Evolutionary conservation across 2,329 filamentous ascomycete species (phyloP).

Genomic region (Metarhizium humberi): DNA sequence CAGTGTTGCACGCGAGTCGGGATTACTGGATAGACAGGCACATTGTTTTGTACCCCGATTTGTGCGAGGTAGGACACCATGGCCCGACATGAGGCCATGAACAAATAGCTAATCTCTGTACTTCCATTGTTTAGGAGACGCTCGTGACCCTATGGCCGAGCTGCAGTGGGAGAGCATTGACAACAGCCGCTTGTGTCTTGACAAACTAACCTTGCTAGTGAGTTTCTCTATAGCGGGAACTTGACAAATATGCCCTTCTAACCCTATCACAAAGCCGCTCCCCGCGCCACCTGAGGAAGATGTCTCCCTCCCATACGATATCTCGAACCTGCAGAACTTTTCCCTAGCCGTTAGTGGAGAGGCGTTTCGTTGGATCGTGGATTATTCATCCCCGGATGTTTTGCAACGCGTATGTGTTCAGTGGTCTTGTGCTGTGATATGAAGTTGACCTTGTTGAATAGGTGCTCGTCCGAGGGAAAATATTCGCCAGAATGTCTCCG

Average conservation of each 20-base stretch:
- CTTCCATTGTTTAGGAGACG: constrained; percentile 43
- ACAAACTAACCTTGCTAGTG: constrained; percentile 67
- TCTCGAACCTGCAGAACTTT: constrained; percentile 74
- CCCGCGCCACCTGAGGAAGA: constrained; percentile 63
- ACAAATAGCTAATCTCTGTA: neutral
- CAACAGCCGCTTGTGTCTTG: constrained; percentile 66
- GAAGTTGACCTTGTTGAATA: constrained; percentile 23
- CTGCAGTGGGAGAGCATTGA: constrained; percentile 94
- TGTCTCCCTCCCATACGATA: constrained; percentile 76
- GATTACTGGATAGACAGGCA: constrained; percentile 67
- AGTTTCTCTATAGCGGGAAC: constrained; percentile 11
- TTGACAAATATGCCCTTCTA: neutral
- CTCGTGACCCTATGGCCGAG: constrained; percentile 60
- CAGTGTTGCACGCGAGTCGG: constrained; percentile 86
- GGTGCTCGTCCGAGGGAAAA: constrained; percentile 85
- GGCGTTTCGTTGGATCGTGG: constrained; percentile 92
- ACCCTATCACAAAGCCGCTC: constrained; percentile 44
- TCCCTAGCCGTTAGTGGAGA: constrained; percentile 85
- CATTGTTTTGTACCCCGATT: constrained; percentile 95
- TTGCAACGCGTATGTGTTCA: constrained; percentile 51
- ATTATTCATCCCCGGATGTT: constrained; percentile 75
- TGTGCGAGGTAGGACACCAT: constrained; percentile 47
- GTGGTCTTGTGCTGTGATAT: neutral
- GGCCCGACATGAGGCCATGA: neutral
- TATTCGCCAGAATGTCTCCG: constrained; percentile 97